Conservation (phyloP, 169 alveolate genomes). For the Eimeria maxima region DNA sequence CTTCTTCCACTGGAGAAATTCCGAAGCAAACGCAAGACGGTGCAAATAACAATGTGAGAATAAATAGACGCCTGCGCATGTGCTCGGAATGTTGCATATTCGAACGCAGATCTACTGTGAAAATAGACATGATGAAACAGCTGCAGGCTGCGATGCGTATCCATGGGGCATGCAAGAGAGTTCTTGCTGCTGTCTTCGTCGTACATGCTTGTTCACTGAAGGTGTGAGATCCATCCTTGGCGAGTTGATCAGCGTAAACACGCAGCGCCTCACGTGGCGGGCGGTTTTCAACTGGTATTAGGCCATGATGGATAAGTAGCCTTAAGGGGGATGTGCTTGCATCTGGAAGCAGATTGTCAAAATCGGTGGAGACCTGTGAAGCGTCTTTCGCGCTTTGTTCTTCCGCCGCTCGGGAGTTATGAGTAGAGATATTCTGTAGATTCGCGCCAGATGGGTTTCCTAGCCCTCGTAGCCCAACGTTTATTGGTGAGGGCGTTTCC, state of each 20-base stretch:
- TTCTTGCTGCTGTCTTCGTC: background rate
- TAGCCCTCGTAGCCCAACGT: background rate
- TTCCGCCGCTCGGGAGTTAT: background rate
- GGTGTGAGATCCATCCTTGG: conserved; percentile 21
- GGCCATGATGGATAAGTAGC: conserved; percentile 58
- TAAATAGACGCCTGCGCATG: background rate
- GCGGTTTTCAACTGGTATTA: conserved; percentile 43
- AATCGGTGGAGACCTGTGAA: background rate
- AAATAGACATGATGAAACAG: background rate
- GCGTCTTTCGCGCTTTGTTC: background rate
- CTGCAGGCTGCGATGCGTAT: background rate
- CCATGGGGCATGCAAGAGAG: background rate
- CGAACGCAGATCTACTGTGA: background rate
- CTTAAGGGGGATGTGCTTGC: conserved; percentile 16
- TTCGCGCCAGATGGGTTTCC: background rate
- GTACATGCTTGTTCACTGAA: conserved; percentile 43
- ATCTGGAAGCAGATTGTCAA: conserved; percentile 16
- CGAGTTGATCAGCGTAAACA: conserved; percentile 30
- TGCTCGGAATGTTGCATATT: background rate
- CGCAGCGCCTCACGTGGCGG: conserved; percentile 66
- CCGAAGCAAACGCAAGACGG: background rate
- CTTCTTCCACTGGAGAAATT: conserved; percentile 72
- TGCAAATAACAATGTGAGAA: too few species aligned
- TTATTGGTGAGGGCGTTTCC: background rate
- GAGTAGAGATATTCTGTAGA: background rate